phyloP scores from a whole-genome alignment of 2,329 filamentous ascomycete genomes.

The Lachnellula hyalina region DNA sequence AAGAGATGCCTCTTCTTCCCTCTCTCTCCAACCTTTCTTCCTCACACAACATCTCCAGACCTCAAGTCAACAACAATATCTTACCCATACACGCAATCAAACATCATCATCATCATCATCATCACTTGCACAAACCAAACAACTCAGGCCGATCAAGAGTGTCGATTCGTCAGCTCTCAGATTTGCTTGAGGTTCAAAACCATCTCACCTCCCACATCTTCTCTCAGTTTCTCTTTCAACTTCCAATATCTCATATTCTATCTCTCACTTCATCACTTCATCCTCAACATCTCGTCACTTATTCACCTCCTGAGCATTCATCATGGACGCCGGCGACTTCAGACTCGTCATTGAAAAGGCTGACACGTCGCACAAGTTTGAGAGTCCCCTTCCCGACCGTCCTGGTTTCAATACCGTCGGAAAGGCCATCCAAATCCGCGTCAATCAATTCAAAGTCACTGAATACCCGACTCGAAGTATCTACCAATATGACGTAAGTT shows the following conservation, averaged over 20 bases:
- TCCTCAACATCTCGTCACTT: not conserved
- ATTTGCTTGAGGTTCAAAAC: conserved; percentile 4
- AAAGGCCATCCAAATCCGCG: conserved; percentile 44
- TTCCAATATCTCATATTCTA: not conserved
- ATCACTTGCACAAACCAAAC: not conserved
- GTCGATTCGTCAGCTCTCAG: conserved; percentile 11
- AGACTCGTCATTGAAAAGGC: conserved; percentile 18
- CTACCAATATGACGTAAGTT: conserved; percentile 79
- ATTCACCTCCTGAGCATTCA: conserved; percentile 8
- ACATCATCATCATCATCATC: not conserved
- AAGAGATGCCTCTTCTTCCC: not conserved
- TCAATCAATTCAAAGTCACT: conserved; percentile 73
- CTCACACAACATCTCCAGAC: not conserved
- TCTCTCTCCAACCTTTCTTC: not conserved
- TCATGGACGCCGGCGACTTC: conserved; percentile 27
- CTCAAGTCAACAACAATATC: not conserved
- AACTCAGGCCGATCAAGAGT: not conserved
- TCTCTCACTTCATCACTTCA: not conserved
- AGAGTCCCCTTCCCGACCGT: conserved; percentile 35
- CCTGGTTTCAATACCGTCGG: conserved; percentile 55
- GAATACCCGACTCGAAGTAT: conserved; percentile 57
- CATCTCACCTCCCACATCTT: conserved; percentile 3
- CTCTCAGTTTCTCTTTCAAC: not conserved
- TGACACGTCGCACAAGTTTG: conserved; percentile 20
- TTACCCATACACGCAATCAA: not conserved